phyloP scores from a whole-genome alignment of 495 filamentous ascomycete genomes.

The Mytilinidion resinicola region DNA sequence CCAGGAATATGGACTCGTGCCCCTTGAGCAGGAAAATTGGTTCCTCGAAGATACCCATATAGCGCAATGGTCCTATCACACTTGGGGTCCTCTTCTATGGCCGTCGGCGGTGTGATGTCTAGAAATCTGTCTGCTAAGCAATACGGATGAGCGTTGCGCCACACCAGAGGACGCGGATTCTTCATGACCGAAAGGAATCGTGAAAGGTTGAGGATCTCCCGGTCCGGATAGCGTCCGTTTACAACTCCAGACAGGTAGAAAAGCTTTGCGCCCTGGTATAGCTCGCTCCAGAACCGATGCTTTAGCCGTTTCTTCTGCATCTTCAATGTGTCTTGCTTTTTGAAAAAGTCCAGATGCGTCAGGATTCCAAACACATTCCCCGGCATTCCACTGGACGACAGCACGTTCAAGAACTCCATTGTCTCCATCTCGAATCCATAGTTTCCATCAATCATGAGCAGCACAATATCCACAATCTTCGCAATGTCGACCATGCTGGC shows the following conservation, averaged over 20 bases:
- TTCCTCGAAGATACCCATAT: conserved; percentile 92
- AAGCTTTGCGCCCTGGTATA: conserved; percentile 93
- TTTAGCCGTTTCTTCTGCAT: conserved; percentile 94
- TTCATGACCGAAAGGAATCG: conserved; percentile 98
- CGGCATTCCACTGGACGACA: conserved; percentile 88
- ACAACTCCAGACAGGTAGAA: conserved; percentile 95
- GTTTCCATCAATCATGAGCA: conserved; percentile 97
- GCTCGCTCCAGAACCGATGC: conserved; percentile 89
- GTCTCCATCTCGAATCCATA: conserved; percentile 99
- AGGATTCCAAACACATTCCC: conserved; percentile 97
- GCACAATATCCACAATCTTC: conserved; percentile 92
- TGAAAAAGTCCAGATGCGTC: conserved; percentile 92
- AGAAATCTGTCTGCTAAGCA: conserved; percentile 86
- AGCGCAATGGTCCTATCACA: conserved; percentile 86
- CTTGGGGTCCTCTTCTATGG: conserved; percentile 77
- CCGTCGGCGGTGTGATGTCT: conserved; percentile 86
- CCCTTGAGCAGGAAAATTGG: conserved; percentile 83
- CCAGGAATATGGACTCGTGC: conserved; percentile 89
- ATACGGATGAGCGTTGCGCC: conserved; percentile 94
- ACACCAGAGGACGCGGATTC: conserved; percentile 90
- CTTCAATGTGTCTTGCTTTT: conserved; percentile 80
- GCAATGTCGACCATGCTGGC: conserved; percentile 92
- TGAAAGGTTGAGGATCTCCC: conserved; percentile 91
- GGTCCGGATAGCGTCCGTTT: conserved; percentile 93
- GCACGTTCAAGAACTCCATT: conserved; percentile 95